Base-by-base conservation (phyloP, 2,329 filamentous ascomycete genomes). In the Fusarium virguliforme region DNA sequence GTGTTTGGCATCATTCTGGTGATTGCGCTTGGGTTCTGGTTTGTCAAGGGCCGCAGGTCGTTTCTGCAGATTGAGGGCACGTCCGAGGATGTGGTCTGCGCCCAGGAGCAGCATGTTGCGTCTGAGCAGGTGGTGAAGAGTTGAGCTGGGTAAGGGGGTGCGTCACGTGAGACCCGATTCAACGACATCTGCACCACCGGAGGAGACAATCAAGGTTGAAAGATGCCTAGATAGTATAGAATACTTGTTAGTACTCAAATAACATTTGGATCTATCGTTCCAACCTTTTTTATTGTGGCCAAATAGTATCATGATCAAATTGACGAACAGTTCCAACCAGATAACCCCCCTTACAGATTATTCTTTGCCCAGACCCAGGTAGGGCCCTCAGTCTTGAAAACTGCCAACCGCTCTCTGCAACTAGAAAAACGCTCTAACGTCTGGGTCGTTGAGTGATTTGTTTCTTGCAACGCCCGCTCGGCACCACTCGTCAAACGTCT, bases 1-100 rank as follows among this genome's bases (percentile, higher is more conserved):
- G 86, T 88, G 0, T 88, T 88, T 71, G 86, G 85, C 0, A 79
- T 87, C 6, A 86, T 88, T 84, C 62, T 88, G 26, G 77, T 87
- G 3, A 79, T 88, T 5, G 79, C 85, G 0, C 35, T 86, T 2
- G 79, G 76, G 0, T 88, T 87, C 65, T 88, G 86, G 85, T 77
- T 86, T 32, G 63, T 85, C 15, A 81, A 82, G 68, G 86, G 86
- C 0, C 78, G 79, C 6, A 75, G 74, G 28, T 80, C 41, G 76
- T 84, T 78, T 65, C 48, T 76, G 61, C 64, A 72, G 55, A 67
- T 87, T 6, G 66, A 72, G 1, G 62, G 67, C 1, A 1, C 65
- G 7, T 55, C 69, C 6, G 70, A 70, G 9, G 13, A 70, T 12
- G 1, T 73, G 1, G 26, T 72, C 0, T 64, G 72, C 35, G 70